Conservation (phyloP, 139 green algal genomes). For the Monoraphidium neglectum region DNA sequence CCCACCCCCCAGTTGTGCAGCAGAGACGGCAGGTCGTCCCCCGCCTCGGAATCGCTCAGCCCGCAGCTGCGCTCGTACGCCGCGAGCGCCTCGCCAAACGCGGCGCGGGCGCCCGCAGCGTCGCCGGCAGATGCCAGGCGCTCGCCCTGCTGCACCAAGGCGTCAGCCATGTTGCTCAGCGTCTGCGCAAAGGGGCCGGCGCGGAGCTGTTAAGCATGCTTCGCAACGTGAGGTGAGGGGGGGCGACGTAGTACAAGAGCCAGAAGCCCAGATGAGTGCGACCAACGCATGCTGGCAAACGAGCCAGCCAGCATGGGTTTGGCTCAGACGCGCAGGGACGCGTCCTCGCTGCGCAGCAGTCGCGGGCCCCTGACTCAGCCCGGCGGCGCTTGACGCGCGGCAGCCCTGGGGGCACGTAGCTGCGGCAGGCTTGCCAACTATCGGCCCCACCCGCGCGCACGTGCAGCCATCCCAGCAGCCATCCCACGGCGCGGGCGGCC, state of each 20-base stretch:
- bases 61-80: slow-evolving; percentile 34
- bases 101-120: not conserved
- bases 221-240: no score
- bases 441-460: no score
- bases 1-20: slow-evolving; percentile 82
- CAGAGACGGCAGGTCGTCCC: slow-evolving; percentile 66
- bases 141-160: slow-evolving; percentile 50
- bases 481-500: not conserved
- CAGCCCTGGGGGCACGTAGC: no score
- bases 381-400: no score
- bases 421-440: no score
- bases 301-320: no score
- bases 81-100: slow-evolving; percentile 15
- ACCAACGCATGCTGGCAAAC: not conserved
- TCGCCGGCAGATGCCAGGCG: not conserved
- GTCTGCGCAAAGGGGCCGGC: slow-evolving; percentile 18
- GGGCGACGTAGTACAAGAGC: no score
- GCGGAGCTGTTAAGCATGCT: not conserved
- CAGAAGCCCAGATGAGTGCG: not conserved
- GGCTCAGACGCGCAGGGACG: no score
- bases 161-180: slow-evolving; percentile 66
- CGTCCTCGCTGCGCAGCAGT: no score
- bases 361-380: no score
- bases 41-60: slow-evolving; percentile 35
- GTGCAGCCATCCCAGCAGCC: no score